Evolutionary conservation across 257 asterid genomes (phyloP).

Genomic region (Ilex asprella): DNA sequence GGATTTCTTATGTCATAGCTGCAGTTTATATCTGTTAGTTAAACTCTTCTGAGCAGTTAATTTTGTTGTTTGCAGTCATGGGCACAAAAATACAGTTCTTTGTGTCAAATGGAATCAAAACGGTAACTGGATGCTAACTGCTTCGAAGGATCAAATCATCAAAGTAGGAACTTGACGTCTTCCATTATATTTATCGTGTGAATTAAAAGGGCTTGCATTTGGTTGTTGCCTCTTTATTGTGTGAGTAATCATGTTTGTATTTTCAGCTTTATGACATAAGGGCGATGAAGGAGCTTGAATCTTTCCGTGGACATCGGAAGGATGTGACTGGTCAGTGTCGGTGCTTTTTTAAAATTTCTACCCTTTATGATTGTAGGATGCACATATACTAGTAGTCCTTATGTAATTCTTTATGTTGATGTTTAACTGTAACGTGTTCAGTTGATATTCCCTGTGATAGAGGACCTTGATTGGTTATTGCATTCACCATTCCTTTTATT

Average conservation of each 20-base stretch:
- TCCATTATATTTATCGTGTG: slow-evolving; percentile 4
- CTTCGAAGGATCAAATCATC: slow-evolving; percentile 95
- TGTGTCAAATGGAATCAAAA: slow-evolving; percentile 92
- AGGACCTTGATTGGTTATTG: no score
- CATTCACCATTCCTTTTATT: no score
- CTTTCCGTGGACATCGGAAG: slow-evolving; percentile 94
- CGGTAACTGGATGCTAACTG: slow-evolving; percentile 94
- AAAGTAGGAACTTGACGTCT: slow-evolving; percentile 42
- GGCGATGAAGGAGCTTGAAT: slow-evolving; percentile 97
- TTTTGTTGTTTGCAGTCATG: slow-evolving; percentile 66
- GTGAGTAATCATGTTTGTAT: slow-evolving; percentile 12
- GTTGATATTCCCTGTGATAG: no score
- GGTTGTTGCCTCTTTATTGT: slow-evolving; percentile 11
- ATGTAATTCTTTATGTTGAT: no score
- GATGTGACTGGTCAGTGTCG: slow-evolving; percentile 73
- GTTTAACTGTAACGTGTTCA: no score
- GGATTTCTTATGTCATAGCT: slow-evolving; percentile 8
- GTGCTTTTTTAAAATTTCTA: slow-evolving; percentile 2
- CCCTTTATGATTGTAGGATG: slow-evolving; percentile 8
- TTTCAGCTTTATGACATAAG: slow-evolving; percentile 94
- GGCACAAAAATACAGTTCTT: slow-evolving; percentile 92
- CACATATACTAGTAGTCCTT: not conserved
- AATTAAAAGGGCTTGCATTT: slow-evolving; percentile 9
- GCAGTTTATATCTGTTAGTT: slow-evolving; percentile 10
- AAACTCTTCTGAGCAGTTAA: slow-evolving; percentile 15